These are phyloP conservation scores for Umbelopsis ramanniana DNA, from an alignment of 192 early-diverging fungal species.

Conservation along the genomic window DNA sequence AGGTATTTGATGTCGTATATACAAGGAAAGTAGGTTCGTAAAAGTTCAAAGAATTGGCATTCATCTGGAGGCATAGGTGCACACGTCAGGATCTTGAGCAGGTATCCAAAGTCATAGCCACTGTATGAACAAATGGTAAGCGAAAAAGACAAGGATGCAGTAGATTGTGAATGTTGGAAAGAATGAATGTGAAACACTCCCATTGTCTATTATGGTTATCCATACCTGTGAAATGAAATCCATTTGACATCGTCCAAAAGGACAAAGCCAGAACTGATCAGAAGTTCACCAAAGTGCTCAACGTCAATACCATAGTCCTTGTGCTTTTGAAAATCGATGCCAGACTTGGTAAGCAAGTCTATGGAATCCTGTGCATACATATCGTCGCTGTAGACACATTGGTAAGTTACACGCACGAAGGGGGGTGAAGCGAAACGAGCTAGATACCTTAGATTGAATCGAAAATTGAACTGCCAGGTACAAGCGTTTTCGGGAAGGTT, in stretches of 20 bases:
- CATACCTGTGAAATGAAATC: constrained; percentile 96
- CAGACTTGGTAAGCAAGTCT: constrained; percentile 94
- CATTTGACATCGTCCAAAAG: constrained; percentile 94
- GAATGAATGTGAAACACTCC: background rate
- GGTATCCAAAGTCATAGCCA: constrained; percentile 99
- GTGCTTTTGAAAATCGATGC: constrained; percentile 97
- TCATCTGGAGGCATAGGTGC: constrained; percentile 90
- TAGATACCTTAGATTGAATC: constrained; percentile 84
- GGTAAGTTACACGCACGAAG: background rate
- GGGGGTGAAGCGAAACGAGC: background rate
- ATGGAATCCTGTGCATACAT: constrained; percentile 99
- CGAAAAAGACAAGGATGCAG: background rate
- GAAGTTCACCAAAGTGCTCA: constrained; percentile 93
- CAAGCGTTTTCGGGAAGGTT: constrained; percentile 82
- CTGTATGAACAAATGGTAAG: constrained; percentile 42
- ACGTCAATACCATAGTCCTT: constrained; percentile 96
- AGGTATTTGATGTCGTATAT: constrained; percentile 99
- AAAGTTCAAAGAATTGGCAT: constrained; percentile 89
- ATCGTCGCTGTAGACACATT: constrained; percentile 64
- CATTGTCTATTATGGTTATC: background rate
- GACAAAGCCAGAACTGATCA: constrained; percentile 97
- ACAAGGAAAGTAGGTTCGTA: constrained; percentile 95
- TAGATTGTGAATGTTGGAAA: background rate
- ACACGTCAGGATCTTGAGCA: constrained; percentile 95
- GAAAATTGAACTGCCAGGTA: constrained; percentile 99